A percentile compares a stretch with the other conserved stretches of the same genome.
These are phyloP conservation scores for Phenoliferia sp. DNA, from an alignment of 1,284 basidiomycete genomes.

Conservation along the genomic window DNA sequence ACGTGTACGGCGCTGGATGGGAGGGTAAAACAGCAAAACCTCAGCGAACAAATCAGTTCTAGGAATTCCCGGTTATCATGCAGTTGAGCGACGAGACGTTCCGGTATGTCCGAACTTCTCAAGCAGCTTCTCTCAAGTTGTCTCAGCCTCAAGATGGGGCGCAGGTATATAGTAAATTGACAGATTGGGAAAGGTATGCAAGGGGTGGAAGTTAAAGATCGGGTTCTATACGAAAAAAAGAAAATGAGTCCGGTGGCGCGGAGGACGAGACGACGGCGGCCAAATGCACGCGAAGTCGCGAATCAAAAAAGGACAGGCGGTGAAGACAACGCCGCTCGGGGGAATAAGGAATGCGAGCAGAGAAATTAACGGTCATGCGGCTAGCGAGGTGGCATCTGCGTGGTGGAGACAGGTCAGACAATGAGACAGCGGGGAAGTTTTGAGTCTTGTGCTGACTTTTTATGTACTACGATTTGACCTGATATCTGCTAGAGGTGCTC, in stretches of 20 bases:
- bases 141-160: no score
- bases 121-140: no score
- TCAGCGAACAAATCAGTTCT: no score
- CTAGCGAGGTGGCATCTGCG: neutral
- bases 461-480: conserved; percentile 7
- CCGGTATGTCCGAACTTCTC: no score
- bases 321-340: neutral
- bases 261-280: no score
- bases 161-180: neutral
- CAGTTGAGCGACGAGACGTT: no score
- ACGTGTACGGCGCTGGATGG: no score
- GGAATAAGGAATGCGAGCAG: no score
- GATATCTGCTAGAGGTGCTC: conserved; percentile 8
- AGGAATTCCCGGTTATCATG: no score
- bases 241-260: neutral
- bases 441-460: neutral
- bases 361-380: neutral
- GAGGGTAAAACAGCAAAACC: no score
- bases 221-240: neutral
- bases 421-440: neutral
- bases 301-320: neutral
- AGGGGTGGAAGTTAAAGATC: neutral
- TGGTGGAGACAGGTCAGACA: neutral
- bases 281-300: no score
- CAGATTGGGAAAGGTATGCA: neutral